Percentiles rank a stretch among this genome's conserved stretches.
phyloP scores from a whole-genome alignment of 768 basidiomycete species.

The Bullera alba region DNA sequence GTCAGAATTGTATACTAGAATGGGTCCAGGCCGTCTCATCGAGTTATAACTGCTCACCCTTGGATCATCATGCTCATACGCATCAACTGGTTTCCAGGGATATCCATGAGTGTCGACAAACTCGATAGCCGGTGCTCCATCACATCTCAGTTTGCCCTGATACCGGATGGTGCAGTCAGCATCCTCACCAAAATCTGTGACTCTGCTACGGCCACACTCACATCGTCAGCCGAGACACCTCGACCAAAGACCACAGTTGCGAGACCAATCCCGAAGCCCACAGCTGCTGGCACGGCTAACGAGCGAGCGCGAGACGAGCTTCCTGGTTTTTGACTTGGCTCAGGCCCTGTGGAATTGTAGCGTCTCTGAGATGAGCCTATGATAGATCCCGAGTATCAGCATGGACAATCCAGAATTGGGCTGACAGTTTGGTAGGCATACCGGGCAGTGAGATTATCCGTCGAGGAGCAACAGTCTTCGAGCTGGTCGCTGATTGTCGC shows the following conservation, averaged over 20 bases:
- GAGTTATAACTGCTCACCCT: slow-evolving; percentile 17
- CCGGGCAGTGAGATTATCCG: too few relatives aligned
- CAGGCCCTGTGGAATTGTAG: too few relatives aligned
- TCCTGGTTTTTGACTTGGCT: too few relatives aligned
- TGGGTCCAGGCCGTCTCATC: neutral
- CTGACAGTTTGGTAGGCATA: too few relatives aligned
- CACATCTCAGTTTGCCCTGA: slow-evolving; percentile 9
- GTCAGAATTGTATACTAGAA: too few relatives aligned
- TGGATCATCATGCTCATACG: slow-evolving; percentile 42
- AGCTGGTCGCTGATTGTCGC: too few relatives aligned
- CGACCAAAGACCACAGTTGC: slow-evolving; percentile 2
- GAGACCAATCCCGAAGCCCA: slow-evolving; percentile 12
- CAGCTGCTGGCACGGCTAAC: slow-evolving; percentile 3
- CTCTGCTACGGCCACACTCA: neutral
- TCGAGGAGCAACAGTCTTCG: too few relatives aligned
- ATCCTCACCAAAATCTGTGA: neutral
- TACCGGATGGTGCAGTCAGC: slow-evolving; percentile 3
- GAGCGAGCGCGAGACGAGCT: too few relatives aligned
- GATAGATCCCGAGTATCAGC: too few relatives aligned
- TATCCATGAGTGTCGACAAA: slow-evolving; percentile 23
- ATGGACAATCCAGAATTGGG: too few relatives aligned
- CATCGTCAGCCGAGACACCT: neutral
- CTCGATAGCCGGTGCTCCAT: slow-evolving; percentile 26
- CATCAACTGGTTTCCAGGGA: slow-evolving; percentile 30
- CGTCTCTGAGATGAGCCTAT: too few relatives aligned